Evolutionary conservation across 257 asterid genomes (phyloP), one percentile per base, ranked within the genome.

Genomic region (Nicotiana knightiana): DNA sequence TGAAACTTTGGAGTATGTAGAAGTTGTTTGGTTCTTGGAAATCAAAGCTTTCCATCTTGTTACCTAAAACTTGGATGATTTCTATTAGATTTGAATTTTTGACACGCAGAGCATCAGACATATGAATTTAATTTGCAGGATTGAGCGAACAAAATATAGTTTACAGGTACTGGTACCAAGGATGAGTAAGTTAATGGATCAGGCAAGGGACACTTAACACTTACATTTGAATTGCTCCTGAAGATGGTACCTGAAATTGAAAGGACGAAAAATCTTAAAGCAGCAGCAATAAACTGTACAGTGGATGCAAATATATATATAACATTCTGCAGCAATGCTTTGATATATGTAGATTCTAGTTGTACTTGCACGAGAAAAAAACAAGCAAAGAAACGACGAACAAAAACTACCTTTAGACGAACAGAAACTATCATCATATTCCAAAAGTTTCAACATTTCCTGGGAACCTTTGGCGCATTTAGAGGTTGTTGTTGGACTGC

Each of bases 211-310:
- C 3, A 4, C 68, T 67, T 73, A 16, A 12, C 8, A 73, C 79
- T 73, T 73, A 73, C 79, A 48, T 73, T 73, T 2, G 43, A 26
- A 28, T 48, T 48, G 61, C 1, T 46, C 62, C 67, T 57, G 76
- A 73, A 73, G 81, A 39, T 65, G 85, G 84, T 18, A 82, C 85
- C 90, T 86, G 59, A 71, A 12, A 26, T 89, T 86, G 59, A 71
- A 12, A 26, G 26, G 33, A 48, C 24, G 64, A 80, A 82, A 32
- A 48, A 17, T 33, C 11, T 11, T 59, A 51, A 21, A 43, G 30
- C n/a, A 54, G 9, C 16, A 16, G 13, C 10, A 32, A 65, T 48
- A 26, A 48, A 64, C 21, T 33, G 21, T 12, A 65, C 21, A 35
- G 17, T 54, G 21, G 1, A 37, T 6, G 28, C 43, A 3, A 67